Evolutionary conservation across 1,284 basidiomycete species (phyloP).

Genomic region (Austroboletus rostrupii): DNA sequence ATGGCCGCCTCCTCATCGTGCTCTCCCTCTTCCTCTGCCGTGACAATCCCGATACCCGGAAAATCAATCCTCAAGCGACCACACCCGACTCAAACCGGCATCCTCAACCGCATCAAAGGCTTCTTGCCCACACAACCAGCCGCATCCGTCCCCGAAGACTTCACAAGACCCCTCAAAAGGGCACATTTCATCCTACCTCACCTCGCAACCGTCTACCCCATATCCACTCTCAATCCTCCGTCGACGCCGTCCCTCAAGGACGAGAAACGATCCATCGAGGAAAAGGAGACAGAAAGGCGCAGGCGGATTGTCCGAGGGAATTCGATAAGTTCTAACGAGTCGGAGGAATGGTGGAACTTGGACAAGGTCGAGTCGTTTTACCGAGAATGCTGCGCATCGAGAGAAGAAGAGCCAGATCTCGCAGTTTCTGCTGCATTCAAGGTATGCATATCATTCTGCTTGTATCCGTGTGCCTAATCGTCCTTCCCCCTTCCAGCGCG

Average conservation of each 20-base stretch:
- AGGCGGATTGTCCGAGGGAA: slow-evolving; percentile 57
- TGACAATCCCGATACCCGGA: slow-evolving; percentile 69
- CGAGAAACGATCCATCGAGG: slow-evolving; percentile 68
- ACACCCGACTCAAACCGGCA: slow-evolving; percentile 59
- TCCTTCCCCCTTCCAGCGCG: slow-evolving; percentile 37
- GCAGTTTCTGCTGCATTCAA: slow-evolving; percentile 70
- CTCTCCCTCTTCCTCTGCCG: slow-evolving; percentile 72
- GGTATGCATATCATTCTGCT: slow-evolving; percentile 27
- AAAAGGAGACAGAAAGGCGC: slow-evolving; percentile 60
- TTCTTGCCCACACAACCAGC: slow-evolving; percentile 30
- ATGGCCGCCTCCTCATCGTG: slow-evolving; percentile 34
- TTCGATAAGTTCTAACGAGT: slow-evolving; percentile 34
- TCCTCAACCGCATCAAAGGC: slow-evolving; percentile 66
- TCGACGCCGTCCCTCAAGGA: slow-evolving; percentile 71
- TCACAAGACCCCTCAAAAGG: slow-evolving; percentile 62
- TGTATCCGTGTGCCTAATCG: slow-evolving; percentile 1
- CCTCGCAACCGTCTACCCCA: slow-evolving; percentile 82
- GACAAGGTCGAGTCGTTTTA: slow-evolving; percentile 81
- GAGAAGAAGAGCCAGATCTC: slow-evolving; percentile 68
- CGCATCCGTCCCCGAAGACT: slow-evolving; percentile 29
- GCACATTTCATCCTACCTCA: slow-evolving; percentile 84
- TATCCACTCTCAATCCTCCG: slow-evolving; percentile 76
- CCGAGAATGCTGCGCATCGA: slow-evolving; percentile 72
- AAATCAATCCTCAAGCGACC: slow-evolving; percentile 79
- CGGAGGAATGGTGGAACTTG: slow-evolving; percentile 75